Percentiles rank a stretch among this genome's conserved stretches.
Conservation (phyloP, 2,329 filamentous ascomycete species). For the Geosmithia putterillii region DNA sequence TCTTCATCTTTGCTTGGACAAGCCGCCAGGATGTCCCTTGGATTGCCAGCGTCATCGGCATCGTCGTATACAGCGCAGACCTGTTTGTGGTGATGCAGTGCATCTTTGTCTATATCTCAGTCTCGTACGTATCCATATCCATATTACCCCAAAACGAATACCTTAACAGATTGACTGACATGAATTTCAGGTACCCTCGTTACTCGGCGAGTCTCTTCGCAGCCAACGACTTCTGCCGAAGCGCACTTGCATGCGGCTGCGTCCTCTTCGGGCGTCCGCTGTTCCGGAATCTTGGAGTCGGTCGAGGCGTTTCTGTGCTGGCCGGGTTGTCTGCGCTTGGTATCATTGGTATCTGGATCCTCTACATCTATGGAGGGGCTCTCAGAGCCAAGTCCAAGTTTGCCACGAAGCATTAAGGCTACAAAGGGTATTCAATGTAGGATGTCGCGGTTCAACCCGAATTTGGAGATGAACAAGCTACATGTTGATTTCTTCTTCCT, state of each 20-base stretch:
- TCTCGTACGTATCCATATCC: conserved; percentile 11
- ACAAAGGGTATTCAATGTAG: too few relatives aligned
- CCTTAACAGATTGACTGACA: too few relatives aligned
- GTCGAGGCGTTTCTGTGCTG: conserved; percentile 36
- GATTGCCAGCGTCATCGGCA: conserved; percentile 23
- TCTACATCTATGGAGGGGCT: conserved; percentile 37
- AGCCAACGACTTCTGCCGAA: conserved; percentile 36
- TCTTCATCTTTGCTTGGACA: conserved; percentile 27
- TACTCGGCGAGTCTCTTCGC: conserved; percentile 40
- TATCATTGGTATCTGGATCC: conserved; percentile 35
- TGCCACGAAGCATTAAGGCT: conserved; percentile 12
- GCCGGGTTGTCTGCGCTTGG: conserved; percentile 30
- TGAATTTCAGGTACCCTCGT: conserved; percentile 17
- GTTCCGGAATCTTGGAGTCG: conserved; percentile 39
- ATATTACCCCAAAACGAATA: too few relatives aligned
- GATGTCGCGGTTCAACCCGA: too few relatives aligned
- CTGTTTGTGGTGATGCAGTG: conserved; percentile 14
- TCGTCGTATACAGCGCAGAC: conserved; percentile 18
- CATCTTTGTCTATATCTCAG: conserved; percentile 22
- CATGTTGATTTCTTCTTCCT: too few relatives aligned
- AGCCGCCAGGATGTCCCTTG: conserved; percentile 11
- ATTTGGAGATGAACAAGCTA: too few relatives aligned
- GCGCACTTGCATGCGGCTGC: conserved; percentile 36
- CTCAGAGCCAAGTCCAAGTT: conserved; percentile 39
- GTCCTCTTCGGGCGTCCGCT: conserved; percentile 42